phyloP scores from a whole-genome alignment of 805 yeast genomes.

The Candida namnaoensis region DNA sequence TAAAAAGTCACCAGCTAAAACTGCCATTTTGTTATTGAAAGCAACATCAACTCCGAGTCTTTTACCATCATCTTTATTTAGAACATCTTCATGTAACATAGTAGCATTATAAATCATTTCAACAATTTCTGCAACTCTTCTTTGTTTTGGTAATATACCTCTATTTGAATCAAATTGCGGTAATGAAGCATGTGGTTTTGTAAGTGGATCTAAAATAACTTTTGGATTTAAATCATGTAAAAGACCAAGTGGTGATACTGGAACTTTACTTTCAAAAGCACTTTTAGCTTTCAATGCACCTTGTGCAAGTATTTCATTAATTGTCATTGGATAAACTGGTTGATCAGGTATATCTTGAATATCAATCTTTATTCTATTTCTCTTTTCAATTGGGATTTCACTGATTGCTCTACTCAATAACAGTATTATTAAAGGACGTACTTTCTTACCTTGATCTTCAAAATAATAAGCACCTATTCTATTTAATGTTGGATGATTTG shows the following conservation, averaged over 20 bases:
- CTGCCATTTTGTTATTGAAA: constrained; percentile 95
- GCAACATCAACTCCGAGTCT: constrained; percentile 87
- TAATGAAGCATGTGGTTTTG: constrained; percentile 67
- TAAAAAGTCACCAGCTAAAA: constrained; percentile 91
- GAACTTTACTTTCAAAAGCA: constrained; percentile 37
- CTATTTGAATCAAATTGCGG: constrained; percentile 49
- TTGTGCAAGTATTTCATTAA: constrained; percentile 18
- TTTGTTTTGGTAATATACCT: constrained; percentile 89
- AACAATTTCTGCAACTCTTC: constrained; percentile 93
- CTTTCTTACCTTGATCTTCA: constrained; percentile 93
- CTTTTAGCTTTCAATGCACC: constrained; percentile 36
- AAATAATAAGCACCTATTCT: constrained; percentile 92
- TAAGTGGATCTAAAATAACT: constrained; percentile 72
- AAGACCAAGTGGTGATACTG: constrained; percentile 73
- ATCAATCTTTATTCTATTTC: constrained; percentile 60
- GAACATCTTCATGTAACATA: constrained; percentile 91
- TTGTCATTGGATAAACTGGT: constrained; percentile 48
- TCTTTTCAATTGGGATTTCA: constrained; percentile 58
- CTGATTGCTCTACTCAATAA: constrained; percentile 75
- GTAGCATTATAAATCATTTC: constrained; percentile 99
- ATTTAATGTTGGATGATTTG: constrained; percentile 89
- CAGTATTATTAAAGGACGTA: constrained; percentile 83
- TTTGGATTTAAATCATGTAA: constrained; percentile 88
- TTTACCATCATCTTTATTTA: constrained; percentile 81
- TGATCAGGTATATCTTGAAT: constrained; percentile 58